phyloP scores from a whole-genome alignment of 495 filamentous ascomycete species.

The Lineolata rhizophorae region DNA sequence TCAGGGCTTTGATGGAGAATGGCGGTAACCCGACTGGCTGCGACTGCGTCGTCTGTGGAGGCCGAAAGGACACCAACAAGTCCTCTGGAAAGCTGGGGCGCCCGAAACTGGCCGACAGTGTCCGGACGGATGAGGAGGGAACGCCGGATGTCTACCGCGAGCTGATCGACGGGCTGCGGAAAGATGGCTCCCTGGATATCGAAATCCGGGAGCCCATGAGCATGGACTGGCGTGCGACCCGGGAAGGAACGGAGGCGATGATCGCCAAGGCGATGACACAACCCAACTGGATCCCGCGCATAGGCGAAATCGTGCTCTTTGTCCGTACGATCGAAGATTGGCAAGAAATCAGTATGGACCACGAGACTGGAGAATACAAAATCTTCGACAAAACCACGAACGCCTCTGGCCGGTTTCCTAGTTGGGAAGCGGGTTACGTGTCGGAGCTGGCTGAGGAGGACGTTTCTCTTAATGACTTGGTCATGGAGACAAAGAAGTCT shows the following conservation, averaged over 20 bases:
- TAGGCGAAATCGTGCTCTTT: conserved; percentile 37
- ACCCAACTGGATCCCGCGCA: conserved; percentile 29
- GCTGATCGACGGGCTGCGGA: conserved; percentile 26
- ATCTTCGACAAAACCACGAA: conserved; percentile 13
- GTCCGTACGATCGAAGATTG: conserved; percentile 14
- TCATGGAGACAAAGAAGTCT: conserved; percentile 17
- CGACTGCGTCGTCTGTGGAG: conserved; percentile 18
- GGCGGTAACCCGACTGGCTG: conserved; percentile 16
- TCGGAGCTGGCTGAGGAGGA: conserved; percentile 10
- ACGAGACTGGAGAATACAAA: conserved; percentile 12
- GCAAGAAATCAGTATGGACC: conserved; percentile 20
- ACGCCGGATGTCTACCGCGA: conserved; percentile 29
- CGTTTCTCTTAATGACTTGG: conserved; percentile 26
- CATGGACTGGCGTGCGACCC: conserved; percentile 31
- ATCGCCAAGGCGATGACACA: conserved; percentile 6
- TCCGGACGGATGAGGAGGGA: conserved; percentile 21
- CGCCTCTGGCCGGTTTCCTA: conserved; percentile 14
- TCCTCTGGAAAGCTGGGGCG: conserved; percentile 1
- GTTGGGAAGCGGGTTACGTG: conserved; percentile 35
- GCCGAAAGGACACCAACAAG: conserved; percentile 2
- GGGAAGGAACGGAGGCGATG: conserved; percentile 14
- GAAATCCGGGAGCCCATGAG: conserved; percentile 24
- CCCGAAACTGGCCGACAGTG: conserved; percentile 4
- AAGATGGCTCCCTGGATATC: conserved; percentile 19
- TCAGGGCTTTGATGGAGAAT: conserved; percentile 31